Conservation (phyloP, 352 stramenopile species). For the Peronospora belbahrii region DNA sequence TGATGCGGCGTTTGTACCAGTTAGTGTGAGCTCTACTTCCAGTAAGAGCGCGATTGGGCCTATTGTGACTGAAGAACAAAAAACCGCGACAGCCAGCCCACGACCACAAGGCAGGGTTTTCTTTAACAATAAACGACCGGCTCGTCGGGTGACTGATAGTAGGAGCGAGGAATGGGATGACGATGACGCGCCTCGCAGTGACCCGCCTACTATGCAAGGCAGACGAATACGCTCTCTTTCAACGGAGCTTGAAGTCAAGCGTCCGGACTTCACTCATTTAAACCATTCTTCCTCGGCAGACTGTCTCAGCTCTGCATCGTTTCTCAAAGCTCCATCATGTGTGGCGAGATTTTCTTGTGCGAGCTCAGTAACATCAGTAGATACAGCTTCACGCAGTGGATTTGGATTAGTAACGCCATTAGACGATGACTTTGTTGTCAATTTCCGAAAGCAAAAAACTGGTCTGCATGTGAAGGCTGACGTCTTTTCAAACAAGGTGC, state of each 20-base stretch:
- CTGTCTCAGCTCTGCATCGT: slow-evolving; percentile 5
- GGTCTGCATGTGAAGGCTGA: slow-evolving; percentile 66
- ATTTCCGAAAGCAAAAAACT: slow-evolving; percentile 55
- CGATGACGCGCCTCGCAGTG: slow-evolving; percentile 15
- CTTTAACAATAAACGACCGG: slow-evolving; percentile 9
- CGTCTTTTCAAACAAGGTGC: slow-evolving; percentile 45
- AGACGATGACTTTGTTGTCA: slow-evolving; percentile 44
- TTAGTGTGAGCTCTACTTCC: slow-evolving; percentile 5
- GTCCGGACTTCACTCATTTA: neutral
- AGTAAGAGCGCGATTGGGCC: slow-evolving; percentile 8
- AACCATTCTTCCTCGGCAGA: slow-evolving; percentile 7
- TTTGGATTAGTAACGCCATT: slow-evolving; percentile 7
- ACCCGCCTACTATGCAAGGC: slow-evolving; percentile 7
- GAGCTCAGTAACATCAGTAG: slow-evolving; percentile 4
- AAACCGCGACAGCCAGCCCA: slow-evolving; percentile 10
- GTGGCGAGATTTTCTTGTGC: slow-evolving; percentile 12
- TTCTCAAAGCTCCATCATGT: neutral
- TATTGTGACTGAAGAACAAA: slow-evolving; percentile 16
- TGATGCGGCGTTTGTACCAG: slow-evolving; percentile 2
- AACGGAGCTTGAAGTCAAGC: slow-evolving; percentile 2
- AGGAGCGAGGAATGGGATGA: slow-evolving; percentile 18
- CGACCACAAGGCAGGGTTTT: slow-evolving; percentile 16
- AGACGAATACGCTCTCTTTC: slow-evolving; percentile 8
- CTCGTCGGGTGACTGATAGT: slow-evolving; percentile 13
- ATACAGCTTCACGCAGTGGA: neutral